A percentile compares a stretch with the other conserved stretches of the same genome.
phyloP scores from a whole-genome alignment of 805 yeast genomes.

The Saccharomycopsis oosterbeekiorum region DNA sequence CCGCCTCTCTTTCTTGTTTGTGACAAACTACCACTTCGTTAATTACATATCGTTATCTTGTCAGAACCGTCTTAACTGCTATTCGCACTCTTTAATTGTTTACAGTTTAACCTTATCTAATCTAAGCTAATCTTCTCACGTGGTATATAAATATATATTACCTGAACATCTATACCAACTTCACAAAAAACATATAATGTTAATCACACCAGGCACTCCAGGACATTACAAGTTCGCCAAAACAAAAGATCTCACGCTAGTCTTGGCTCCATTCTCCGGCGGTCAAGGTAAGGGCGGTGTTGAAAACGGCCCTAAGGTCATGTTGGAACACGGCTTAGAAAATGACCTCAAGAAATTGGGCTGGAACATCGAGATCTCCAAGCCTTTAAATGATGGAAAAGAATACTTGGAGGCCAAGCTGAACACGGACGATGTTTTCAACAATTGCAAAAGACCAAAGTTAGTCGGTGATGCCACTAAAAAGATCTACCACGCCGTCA shows the following conservation, averaged over 20 bases:
- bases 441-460: slow-evolving; percentile 57
- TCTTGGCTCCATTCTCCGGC: slow-evolving; percentile 89
- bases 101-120: not conserved
- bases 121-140: not conserved
- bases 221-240: slow-evolving; percentile 42
- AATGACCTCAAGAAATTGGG: slow-evolving; percentile 56
- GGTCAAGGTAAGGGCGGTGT: slow-evolving; percentile 95
- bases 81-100: not conserved
- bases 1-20: no score
- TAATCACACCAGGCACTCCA: slow-evolving; percentile 11
- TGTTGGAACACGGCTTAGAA: slow-evolving; percentile 63
- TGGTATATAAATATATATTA: no score
- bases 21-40: no score
- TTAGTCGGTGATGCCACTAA: slow-evolving; percentile 69
- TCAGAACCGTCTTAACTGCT: not conserved
- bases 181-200: not conserved
- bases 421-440: slow-evolving; percentile 32
- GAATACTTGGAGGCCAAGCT: slow-evolving; percentile 36
- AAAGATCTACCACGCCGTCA: slow-evolving; percentile 52
- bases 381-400: slow-evolving; percentile 39
- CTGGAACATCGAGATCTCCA: slow-evolving; percentile 49
- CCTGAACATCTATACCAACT: no score
- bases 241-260: slow-evolving; percentile 49
- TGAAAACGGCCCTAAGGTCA: slow-evolving; percentile 82
- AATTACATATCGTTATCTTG: no score